A percentile compares a stretch with the other conserved stretches of the same genome.
phyloP scores from a whole-genome alignment of 805 yeast genomes.

The Wickerhamomyces tratensis region DNA sequence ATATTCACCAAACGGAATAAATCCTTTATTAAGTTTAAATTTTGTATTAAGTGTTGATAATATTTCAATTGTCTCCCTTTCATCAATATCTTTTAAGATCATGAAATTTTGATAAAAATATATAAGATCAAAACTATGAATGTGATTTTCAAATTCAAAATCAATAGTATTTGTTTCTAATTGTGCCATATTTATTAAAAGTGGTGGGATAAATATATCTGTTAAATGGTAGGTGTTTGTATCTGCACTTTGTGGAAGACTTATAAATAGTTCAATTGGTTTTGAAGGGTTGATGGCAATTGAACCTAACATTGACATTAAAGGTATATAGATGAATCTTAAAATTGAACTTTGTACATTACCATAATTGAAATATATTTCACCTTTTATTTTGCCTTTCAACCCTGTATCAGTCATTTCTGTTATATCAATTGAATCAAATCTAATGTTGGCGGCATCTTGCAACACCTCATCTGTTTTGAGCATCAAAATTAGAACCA shows the following conservation, averaged over 20 bases:
- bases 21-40: constrained; percentile 2
- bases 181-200: constrained; percentile 8
- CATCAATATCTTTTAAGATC: constrained; percentile 1
- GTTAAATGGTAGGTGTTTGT: constrained; percentile 3
- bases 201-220: background rate
- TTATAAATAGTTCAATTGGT: constrained; percentile 6
- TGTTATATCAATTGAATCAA: constrained; percentile 4
- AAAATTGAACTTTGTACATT: constrained; percentile 4
- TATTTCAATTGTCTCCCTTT: background rate
- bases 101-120: constrained; percentile 3
- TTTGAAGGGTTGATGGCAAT: constrained; percentile 1
- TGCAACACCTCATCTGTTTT: background rate
- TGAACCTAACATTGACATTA: constrained; percentile 1
- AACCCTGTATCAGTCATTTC: constrained; percentile 9
- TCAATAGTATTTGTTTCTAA: constrained; percentile 2
- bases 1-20: constrained; percentile 2
- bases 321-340: constrained; percentile 3
- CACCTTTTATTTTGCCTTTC: constrained; percentile 2
- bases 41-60: constrained; percentile 2
- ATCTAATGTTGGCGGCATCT: constrained; percentile 1
- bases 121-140: constrained; percentile 6
- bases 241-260: constrained; percentile 3
- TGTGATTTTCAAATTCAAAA: constrained; percentile 1
- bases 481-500: background rate
- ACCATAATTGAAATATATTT: constrained; percentile 10